Conservation (phyloP, 257 asterid genomes). For the Euphrasia confusa region DNA sequence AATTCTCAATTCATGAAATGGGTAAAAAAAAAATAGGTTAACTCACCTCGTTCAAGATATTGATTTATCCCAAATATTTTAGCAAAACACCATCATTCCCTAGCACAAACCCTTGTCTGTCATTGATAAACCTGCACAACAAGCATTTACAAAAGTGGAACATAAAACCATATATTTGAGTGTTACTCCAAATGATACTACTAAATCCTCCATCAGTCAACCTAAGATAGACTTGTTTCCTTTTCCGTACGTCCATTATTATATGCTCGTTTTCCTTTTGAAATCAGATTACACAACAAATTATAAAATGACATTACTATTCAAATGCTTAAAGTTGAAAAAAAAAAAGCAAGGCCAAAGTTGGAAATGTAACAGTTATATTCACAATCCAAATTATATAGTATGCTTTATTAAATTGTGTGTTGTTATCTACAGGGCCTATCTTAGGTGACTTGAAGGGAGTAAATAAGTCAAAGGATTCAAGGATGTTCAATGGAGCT, state of each 20-base stretch:
- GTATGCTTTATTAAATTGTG: too few species aligned
- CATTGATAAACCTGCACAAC: slow-evolving; percentile 71
- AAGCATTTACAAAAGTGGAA: not conserved
- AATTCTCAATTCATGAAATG: not conserved
- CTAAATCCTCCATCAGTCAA: not conserved
- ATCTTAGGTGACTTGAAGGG: too few species aligned
- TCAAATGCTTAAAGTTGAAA: too few species aligned
- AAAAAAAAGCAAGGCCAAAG: too few species aligned
- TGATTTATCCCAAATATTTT: slow-evolving; percentile 78
- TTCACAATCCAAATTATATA: too few species aligned
- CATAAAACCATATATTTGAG: not conserved
- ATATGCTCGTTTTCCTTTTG: too few species aligned
- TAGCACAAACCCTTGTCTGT: slow-evolving; percentile 84
- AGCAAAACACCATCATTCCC: slow-evolving; percentile 93
- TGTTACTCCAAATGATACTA: slow-evolving; percentile 6
- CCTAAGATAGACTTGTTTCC: too few species aligned
- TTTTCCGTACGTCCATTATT: too few species aligned
- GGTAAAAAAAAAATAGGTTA: not conserved
- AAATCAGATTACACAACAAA: too few species aligned
- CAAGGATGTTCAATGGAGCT: slow-evolving; percentile 29
- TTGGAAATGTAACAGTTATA: too few species aligned
- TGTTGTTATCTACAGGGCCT: too few species aligned
- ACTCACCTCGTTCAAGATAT: slow-evolving; percentile 23
- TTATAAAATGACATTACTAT: too few species aligned
- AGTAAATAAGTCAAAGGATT: slow-evolving; percentile 2